Evolutionary conservation across 2,329 filamentous ascomycete genomes (phyloP).

Genomic region (Fusarium brevicatenulatum): DNA sequence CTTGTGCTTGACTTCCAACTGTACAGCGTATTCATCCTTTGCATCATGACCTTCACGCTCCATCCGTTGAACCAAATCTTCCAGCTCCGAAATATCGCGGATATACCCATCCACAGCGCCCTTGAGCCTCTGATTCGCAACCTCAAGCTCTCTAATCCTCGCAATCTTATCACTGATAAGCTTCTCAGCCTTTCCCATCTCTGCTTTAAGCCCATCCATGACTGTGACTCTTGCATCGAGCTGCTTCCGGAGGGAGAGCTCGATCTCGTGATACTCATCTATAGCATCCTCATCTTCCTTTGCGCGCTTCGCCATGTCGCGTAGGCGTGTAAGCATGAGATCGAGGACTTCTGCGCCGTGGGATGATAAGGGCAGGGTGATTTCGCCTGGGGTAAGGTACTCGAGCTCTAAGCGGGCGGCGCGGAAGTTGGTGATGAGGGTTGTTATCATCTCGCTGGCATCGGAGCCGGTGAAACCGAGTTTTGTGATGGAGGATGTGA

Average conservation of each 20-base stretch:
- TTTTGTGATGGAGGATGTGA: slow-evolving; percentile 57
- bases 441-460: slow-evolving; percentile 59
- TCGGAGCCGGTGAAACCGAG: slow-evolving; percentile 64
- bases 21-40: slow-evolving; percentile 46
- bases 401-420: slow-evolving; percentile 69
- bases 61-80: slow-evolving; percentile 60
- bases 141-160: slow-evolving; percentile 59
- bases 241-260: slow-evolving; percentile 66
- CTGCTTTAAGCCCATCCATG: slow-evolving; percentile 59
- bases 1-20: slow-evolving; percentile 49
- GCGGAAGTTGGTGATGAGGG: slow-evolving; percentile 62
- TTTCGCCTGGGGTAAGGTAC: slow-evolving; percentile 69
- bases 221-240: slow-evolving; percentile 63
- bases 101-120: slow-evolving; percentile 63
- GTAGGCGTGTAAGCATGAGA: slow-evolving; percentile 61
- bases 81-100: slow-evolving; percentile 64
- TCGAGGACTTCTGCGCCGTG: slow-evolving; percentile 67
- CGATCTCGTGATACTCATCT: slow-evolving; percentile 68
- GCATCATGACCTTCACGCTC: slow-evolving; percentile 53
- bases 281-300: slow-evolving; percentile 64
- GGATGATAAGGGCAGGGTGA: slow-evolving; percentile 61
- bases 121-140: slow-evolving; percentile 61
- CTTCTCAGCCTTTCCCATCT: slow-evolving; percentile 51
- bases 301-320: slow-evolving; percentile 57
- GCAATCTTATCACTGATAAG: slow-evolving; percentile 52